Evolutionary conservation across 441 rosid genomes (phyloP), one percentile per base, ranked within the genome.

Genomic region (Gossypium trilobum): DNA sequence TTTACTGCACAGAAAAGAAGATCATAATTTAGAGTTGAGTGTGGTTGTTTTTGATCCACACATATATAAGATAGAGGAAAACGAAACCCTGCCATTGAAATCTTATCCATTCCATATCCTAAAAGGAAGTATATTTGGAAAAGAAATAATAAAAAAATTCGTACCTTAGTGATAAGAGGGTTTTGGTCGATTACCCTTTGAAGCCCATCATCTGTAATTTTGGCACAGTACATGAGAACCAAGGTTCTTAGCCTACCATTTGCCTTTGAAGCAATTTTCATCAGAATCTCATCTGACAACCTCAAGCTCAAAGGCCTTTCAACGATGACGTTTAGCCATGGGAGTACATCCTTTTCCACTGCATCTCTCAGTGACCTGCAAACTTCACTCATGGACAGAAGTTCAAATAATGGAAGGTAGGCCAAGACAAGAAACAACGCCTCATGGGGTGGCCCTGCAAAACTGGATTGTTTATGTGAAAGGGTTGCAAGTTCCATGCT

Each of bases 401-500:
- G 83, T 79, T 87, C 88, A 8, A 62, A 75, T 5, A 88, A 54
- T 66, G 84, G 85, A 74, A 92, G 96, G 68, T 85, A 86, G 50
- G 91, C 81, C 72, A 92, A 75, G 36, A 85, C 89, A 25, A 89
- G 77, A 59, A 84, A 74, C 57, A 88, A 59, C 62, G 92, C 89
- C 58, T 88, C 88, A 68, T 84, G 85, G 10, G 97, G 91, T 74
- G 78, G 65, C 73, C 83, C 81, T 81, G 82, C 68, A 7, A 58
- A 61, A 27, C 4, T 46, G 23, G 3, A 2, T 71, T 36, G 13
- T 46, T 42, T 22, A 1, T n/a, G 25, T 42, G 58, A 31, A 52
- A 14, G 50, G 60, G 52, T 2, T 11, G 10, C 31, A 29, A 16
- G 31, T 55, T 69, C 73, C 29, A 19, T 69, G 62, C 51, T 27